Conservation (phyloP, 2,329 filamentous ascomycete species). For the Didymosphaeria variabile region DNA sequence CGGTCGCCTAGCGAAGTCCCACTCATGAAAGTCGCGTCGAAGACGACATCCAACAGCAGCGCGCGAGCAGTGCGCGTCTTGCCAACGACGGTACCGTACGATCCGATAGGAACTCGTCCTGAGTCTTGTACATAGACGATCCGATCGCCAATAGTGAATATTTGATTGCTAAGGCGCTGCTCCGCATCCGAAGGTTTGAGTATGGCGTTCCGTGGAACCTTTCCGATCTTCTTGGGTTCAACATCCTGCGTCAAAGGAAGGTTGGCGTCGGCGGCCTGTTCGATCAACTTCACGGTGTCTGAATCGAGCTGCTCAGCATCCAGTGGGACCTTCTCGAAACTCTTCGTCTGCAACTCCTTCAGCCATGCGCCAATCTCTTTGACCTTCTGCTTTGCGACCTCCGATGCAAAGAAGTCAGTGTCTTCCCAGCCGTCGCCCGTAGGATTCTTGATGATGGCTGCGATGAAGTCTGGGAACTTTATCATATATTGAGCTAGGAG, state of each 20-base stretch:
- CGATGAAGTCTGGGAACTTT: conserved; percentile 94
- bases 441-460: conserved; percentile 83
- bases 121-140: conserved; percentile 92
- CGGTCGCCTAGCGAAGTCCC: conserved; percentile 90
- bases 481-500: conserved; percentile 90
- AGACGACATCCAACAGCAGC: conserved; percentile 87
- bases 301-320: conserved; percentile 97
- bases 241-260: conserved; percentile 41
- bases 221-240: conserved; percentile 75
- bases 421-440: conserved; percentile 85
- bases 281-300: conserved; percentile 82
- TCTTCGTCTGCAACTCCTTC: conserved; percentile 88
- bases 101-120: conserved; percentile 92
- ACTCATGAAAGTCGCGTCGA: conserved; percentile 96
- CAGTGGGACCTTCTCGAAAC: conserved; percentile 92
- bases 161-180: conserved; percentile 85
- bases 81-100: conserved; percentile 91
- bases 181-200: conserved; percentile 97
- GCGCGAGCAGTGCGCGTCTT: conserved; percentile 87
- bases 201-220: conserved; percentile 85
- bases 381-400: conserved; percentile 78
- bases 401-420: conserved; percentile 82
- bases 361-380: conserved; percentile 96
- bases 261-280: conserved; percentile 73
- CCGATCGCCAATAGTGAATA: conserved; percentile 85